Evolutionary conservation across 805 yeast genomes (phyloP).

Genomic region (Zygoascus bituminiphila): DNA sequence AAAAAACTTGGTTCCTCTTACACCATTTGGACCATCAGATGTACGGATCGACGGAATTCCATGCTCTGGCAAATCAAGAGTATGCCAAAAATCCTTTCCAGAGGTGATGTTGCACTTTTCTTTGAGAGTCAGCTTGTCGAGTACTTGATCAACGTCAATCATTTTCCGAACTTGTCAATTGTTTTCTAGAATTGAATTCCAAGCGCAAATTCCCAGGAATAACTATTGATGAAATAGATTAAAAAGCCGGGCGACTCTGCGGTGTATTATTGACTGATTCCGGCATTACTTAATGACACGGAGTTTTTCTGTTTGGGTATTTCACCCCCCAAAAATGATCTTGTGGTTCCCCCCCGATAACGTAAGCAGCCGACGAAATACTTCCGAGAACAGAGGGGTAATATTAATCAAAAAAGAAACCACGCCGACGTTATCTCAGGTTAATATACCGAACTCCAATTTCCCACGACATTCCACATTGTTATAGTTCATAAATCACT

Average conservation of each 20-base stretch:
- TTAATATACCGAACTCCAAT: no score
- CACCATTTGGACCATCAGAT: conserved; percentile 58
- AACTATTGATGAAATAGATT: no score
- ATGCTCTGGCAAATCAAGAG: conserved; percentile 32
- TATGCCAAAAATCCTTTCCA: conserved; percentile 36
- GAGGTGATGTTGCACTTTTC: not conserved
- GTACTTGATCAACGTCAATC: not conserved
- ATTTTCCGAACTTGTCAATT: no score
- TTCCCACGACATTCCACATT: not conserved
- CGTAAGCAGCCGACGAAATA: no score
- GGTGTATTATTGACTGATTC: no score
- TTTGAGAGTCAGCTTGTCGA: not conserved
- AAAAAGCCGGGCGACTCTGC: no score
- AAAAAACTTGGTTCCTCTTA: conserved; percentile 49
- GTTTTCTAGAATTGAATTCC: no score
- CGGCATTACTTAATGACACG: not conserved
- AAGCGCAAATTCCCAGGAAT: no score
- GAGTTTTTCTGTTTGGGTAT: no score
- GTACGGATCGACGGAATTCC: conserved; percentile 41
- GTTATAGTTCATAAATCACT: not conserved
- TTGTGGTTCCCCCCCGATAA: no score
- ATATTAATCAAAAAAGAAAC: not conserved
- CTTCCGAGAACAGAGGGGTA: not conserved
- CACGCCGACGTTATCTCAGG: not conserved
- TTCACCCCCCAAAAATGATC: no score